A percentile compares a stretch with the other conserved stretches of the same genome.
Conservation (phyloP, 1,139 yeast species). For the Taphrina flavorubra region DNA sequence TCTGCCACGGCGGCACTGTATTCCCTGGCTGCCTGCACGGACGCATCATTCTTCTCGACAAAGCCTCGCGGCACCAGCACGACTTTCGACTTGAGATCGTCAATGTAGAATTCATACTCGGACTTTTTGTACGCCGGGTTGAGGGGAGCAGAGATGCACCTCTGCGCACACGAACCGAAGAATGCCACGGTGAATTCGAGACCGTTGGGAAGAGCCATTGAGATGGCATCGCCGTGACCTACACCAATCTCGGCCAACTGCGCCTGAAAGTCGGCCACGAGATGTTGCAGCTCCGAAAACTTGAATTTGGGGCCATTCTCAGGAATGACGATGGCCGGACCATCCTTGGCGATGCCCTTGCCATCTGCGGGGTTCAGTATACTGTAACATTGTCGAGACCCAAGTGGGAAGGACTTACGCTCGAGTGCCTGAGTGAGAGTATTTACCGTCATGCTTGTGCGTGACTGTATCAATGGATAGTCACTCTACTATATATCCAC, state of each 20-base stretch:
- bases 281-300: slow-evolving; percentile 34
- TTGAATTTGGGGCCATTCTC: slow-evolving; percentile 35
- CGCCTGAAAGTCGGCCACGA: slow-evolving; percentile 36
- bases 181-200: slow-evolving; percentile 64
- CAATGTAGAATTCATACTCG: slow-evolving; percentile 67
- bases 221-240: slow-evolving; percentile 53
- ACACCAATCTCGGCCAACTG: slow-evolving; percentile 40
- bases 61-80: slow-evolving; percentile 63
- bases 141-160: slow-evolving; percentile 67
- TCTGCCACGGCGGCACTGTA: slow-evolving; percentile 60
- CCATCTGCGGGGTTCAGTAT: slow-evolving; percentile 23
- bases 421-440: slow-evolving; percentile 30
- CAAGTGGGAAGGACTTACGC: slow-evolving; percentile 11
- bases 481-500: no score
- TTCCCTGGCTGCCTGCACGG: slow-evolving; percentile 60
- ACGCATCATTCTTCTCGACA: slow-evolving; percentile 50
- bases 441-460: not conserved
- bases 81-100: slow-evolving; percentile 62
- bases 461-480: no score
- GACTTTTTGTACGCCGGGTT: slow-evolving; percentile 64
- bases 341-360: slow-evolving; percentile 18
- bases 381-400: not conserved
- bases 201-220: slow-evolving; percentile 65
- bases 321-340: slow-evolving; percentile 32
- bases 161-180: slow-evolving; percentile 61